Evolutionary conservation across 352 stramenopile species (phyloP), one percentile per base, ranked within the genome.

Genomic region (Globisporangium mamillatum): DNA sequence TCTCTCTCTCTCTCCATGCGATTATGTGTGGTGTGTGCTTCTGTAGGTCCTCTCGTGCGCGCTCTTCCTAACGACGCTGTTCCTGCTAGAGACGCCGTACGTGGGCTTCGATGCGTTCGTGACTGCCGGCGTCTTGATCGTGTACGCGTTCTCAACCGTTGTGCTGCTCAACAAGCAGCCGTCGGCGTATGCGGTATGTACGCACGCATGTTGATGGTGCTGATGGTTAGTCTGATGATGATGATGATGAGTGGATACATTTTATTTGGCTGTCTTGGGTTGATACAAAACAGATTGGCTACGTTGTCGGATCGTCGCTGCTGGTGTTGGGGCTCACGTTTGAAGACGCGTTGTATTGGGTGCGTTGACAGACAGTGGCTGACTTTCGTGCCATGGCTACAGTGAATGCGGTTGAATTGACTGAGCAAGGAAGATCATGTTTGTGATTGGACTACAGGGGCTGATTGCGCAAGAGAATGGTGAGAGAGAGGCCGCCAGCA

Each of bases 91-190:
- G 66, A 93, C 83, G 36, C 84, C 86, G 18, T 89, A 76, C 57
- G 68, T 92, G 44, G 83, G 83, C 71, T 89, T 94, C 63, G 64
- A 90, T 41, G 84, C 81, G 3, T 80, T 89, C 69, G 63, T 87
- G 59, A 93, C 86, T 16, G 75, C 86, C 5, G 71, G 67, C 5
- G 61, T 90, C 32, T 74, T 90, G 66, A 68, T 94, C 22, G 71
- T 87, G 12, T 94, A 90, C 63, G 83, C 84, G n/a, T 87, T 94
- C 71, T 78, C 83, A 22, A 76, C 84, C 52, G 84, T 94, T 66
- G 79, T 90, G 55, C 81, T 91, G 54, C 73, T 94, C 48, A 93
- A 93, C 76, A 93, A 93, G 61, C 80, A 84, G 58, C 86, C 86
- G 1, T 94, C 86, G 1, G 86, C 84, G 32, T 94, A 90, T 70